Evolutionary conservation across 2,329 filamentous ascomycete genomes (phyloP), one percentile per base, ranked within the genome.

Genomic region (Alternaria sp.): DNA sequence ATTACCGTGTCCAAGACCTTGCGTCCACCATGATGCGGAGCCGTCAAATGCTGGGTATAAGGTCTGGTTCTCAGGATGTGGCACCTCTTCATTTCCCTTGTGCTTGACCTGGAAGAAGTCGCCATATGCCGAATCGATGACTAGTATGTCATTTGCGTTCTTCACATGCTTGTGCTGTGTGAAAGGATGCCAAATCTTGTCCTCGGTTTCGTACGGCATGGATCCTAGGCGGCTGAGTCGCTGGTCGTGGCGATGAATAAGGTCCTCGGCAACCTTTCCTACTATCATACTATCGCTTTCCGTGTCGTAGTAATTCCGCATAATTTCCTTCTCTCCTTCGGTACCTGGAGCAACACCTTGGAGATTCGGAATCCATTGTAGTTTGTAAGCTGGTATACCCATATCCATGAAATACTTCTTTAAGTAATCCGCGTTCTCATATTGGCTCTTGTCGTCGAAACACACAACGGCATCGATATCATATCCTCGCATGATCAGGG

Each of bases 11-110:
- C 93, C 93, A 0, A 96, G 85, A 3, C 93, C 70, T 79, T 96
- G 93, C 0, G 93, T 96, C 93, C 93, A 96, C 93, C 93, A 96
- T 0, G 92, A 95, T 1, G 92, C 92, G 0, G 92, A 96, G 3
- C 90, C 93, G 70, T 96, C 93, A 59, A 96, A 94, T 0, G 91
- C 90, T 1, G 92, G 86, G 49, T 84, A 85, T 0, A 93, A 79
- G 4, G 88, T 73, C 7, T 81, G 70, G 67, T 28, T 15, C 61
- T 70, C 14, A 44, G 63, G 58, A 67, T 66, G 44, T n/a, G 56
- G 58, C 49, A 58, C n/a, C 2, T 62, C 26, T 25, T 75, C 67
- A n/a, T 74, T 74, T 4, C 21, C 11, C 2, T 56, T 82, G 81
- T 71, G 62, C 53, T 74, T 75, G 0, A 89, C 89, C 74, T 95